Conservation (phyloP, 345 rosid genomes). For the Arabidopsis arenosa region DNA sequence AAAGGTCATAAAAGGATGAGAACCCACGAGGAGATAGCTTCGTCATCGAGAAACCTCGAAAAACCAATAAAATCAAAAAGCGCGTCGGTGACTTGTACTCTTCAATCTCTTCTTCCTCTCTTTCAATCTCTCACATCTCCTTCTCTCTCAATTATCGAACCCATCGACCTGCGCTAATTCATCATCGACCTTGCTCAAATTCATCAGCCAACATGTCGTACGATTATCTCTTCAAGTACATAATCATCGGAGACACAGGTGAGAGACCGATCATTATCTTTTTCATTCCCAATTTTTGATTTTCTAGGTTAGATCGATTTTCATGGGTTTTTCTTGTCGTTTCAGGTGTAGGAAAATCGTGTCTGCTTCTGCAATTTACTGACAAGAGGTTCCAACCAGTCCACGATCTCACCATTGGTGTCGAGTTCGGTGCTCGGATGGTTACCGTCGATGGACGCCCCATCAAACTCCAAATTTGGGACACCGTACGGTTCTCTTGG, state of each 20-base stretch:
- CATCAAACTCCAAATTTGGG: constrained; percentile 76
- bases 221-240: constrained; percentile 81
- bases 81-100: constrained; percentile 44
- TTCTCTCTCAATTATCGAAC: neutral
- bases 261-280: neutral
- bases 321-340: constrained; percentile 3
- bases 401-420: constrained; percentile 79
- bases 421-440: constrained; percentile 77
- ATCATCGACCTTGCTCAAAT: neutral
- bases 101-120: constrained; percentile 42
- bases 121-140: constrained; percentile 22
- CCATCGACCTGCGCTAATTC: neutral
- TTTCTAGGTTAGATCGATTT: constrained; percentile 8
- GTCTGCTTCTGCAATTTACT: constrained; percentile 69
- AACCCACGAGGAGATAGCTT: constrained; percentile 13
- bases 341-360: constrained; percentile 73
- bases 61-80: constrained; percentile 10
- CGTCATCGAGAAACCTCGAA: constrained; percentile 39
- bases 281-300: neutral
- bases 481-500: constrained; percentile 50
- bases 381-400: constrained; percentile 81
- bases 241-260: constrained; percentile 81
- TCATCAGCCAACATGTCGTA: constrained; percentile 57
- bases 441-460: constrained; percentile 67
- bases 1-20: neutral